A percentile compares a stretch with the other conserved stretches of the same genome.
These are phyloP conservation scores for Boletellus emodensis DNA, from an alignment of 768 basidiomycete species.

Conservation along the genomic window DNA sequence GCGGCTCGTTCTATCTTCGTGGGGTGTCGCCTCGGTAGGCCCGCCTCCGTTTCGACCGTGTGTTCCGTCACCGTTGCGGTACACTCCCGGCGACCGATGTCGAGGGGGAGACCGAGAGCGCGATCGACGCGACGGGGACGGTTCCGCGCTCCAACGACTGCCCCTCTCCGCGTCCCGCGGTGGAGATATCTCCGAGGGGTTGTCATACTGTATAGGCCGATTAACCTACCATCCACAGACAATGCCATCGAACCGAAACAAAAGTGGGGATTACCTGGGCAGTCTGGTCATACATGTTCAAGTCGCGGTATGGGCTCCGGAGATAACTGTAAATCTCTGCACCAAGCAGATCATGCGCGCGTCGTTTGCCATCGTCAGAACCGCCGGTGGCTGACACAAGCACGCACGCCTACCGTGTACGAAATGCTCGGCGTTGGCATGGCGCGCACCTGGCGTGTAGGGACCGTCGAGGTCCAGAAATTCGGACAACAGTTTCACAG, in stretches of 20 bases:
- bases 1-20: slow-evolving; percentile 1
- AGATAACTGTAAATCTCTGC: slow-evolving; percentile 86
- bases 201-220: slow-evolving; percentile 52
- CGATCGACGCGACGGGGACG: slow-evolving; percentile 20
- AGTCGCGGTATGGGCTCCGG: slow-evolving; percentile 83
- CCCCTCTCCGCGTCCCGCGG: slow-evolving; percentile 25
- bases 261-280: slow-evolving; percentile 59
- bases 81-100: slow-evolving; percentile 8
- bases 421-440: slow-evolving; percentile 85
- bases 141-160: slow-evolving; percentile 27
- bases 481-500: slow-evolving; percentile 79
- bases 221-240: slow-evolving; percentile 5
- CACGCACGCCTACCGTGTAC: slow-evolving; percentile 67
- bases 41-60: background rate
- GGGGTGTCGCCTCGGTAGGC: slow-evolving; percentile 2
- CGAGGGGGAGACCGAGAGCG: slow-evolving; percentile 28
- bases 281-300: slow-evolving; percentile 74
- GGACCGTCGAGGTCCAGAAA: slow-evolving; percentile 78
- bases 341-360: background rate
- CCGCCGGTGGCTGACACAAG: background rate
- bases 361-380: background rate
- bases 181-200: slow-evolving; percentile 40
- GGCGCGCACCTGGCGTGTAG: slow-evolving; percentile 52
- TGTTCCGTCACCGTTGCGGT: slow-evolving; percentile 7
- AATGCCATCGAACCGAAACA: background rate